A percentile compares a stretch with the other conserved stretches of the same genome.
phyloP scores from a whole-genome alignment of 1,284 basidiomycete species.

The Fomitopsis palustris region DNA sequence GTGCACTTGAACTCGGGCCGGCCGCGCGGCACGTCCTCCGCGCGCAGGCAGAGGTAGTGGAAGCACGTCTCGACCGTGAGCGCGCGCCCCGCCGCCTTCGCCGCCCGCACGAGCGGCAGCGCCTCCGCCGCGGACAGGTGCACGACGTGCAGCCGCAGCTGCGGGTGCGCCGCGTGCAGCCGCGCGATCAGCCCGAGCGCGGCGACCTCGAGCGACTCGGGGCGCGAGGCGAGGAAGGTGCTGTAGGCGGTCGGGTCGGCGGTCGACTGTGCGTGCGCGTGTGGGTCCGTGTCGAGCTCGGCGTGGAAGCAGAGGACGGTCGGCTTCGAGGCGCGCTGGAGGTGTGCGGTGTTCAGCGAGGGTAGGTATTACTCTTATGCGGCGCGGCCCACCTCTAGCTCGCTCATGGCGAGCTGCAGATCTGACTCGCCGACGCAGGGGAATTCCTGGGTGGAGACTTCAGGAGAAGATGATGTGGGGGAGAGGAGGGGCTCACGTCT shows the following conservation, averaged over 20 bases:
- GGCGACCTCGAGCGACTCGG: slow-evolving; percentile 70
- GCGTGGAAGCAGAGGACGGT: slow-evolving; percentile 88
- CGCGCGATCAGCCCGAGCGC: slow-evolving; percentile 75
- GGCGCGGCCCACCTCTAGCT: slow-evolving; percentile 54
- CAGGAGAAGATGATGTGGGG: background rate
- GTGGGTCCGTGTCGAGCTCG: slow-evolving; percentile 56
- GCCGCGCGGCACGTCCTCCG: slow-evolving; percentile 64
- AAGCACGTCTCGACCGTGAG: slow-evolving; percentile 93
- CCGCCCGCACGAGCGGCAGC: slow-evolving; percentile 70
- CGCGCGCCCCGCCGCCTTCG: slow-evolving; percentile 58
- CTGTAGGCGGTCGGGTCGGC: slow-evolving; percentile 58
- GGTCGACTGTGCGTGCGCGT: slow-evolving; percentile 1
- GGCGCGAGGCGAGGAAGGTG: slow-evolving; percentile 84
- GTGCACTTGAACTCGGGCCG: slow-evolving; percentile 89
- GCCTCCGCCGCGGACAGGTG: slow-evolving; percentile 86
- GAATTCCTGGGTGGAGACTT: slow-evolving; percentile 74
- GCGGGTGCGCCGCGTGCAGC: slow-evolving; percentile 59
- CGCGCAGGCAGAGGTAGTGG: slow-evolving; percentile 81
- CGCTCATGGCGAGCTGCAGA: slow-evolving; percentile 65
- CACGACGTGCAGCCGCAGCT: slow-evolving; percentile 86
- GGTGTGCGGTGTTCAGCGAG: background rate
- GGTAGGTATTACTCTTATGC: background rate
- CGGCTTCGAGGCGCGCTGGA: slow-evolving; percentile 47
- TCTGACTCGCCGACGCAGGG: slow-evolving; percentile 79
- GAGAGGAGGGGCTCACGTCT: slow-evolving; percentile 49